These are phyloP conservation scores for Suaeda aralocaspica DNA, from an alignment of 148 eudicot genomes.

Conservation along the genomic window DNA sequence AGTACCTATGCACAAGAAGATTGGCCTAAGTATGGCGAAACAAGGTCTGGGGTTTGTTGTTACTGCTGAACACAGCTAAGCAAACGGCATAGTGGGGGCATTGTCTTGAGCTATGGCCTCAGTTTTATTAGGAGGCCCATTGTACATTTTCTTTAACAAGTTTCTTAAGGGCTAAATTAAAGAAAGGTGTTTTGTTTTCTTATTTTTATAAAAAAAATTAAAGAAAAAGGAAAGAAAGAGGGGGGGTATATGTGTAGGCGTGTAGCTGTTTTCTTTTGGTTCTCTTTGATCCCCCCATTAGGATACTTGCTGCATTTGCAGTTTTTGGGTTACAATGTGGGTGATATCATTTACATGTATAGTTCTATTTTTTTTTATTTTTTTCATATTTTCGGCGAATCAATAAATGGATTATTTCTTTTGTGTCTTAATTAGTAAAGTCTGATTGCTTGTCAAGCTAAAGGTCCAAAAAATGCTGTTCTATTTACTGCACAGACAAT, in stretches of 20 bases:
- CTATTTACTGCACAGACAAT: too few species aligned
- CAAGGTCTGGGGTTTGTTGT: background rate
- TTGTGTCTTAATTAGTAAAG: too few species aligned
- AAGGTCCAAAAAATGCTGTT: too few species aligned
- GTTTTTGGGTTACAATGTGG: background rate
- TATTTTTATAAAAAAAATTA: too few species aligned
- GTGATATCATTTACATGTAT: conserved; percentile 6
- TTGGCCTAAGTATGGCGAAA: background rate
- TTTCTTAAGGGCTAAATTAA: background rate
- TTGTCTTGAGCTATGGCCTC: conserved; percentile 4
- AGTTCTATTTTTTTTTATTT: background rate
- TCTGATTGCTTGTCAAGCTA: too few species aligned
- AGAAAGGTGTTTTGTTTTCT: too few species aligned
- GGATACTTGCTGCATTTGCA: conserved; percentile 11
- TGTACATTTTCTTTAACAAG: conserved; percentile 18
- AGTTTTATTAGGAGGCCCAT: conserved; percentile 15
- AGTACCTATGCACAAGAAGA: background rate
- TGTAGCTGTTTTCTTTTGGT: too few species aligned
- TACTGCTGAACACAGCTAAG: background rate
- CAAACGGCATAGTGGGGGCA: background rate
- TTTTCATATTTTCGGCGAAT: conserved; percentile 12
- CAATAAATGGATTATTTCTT: conserved; percentile 11
- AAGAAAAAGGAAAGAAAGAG: too few species aligned
- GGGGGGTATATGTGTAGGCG: background rate
- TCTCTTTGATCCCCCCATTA: background rate